Conservation (phyloP, 2,329 filamentous ascomycete species). For the Colletotrichum neosansevieriae region DNA sequence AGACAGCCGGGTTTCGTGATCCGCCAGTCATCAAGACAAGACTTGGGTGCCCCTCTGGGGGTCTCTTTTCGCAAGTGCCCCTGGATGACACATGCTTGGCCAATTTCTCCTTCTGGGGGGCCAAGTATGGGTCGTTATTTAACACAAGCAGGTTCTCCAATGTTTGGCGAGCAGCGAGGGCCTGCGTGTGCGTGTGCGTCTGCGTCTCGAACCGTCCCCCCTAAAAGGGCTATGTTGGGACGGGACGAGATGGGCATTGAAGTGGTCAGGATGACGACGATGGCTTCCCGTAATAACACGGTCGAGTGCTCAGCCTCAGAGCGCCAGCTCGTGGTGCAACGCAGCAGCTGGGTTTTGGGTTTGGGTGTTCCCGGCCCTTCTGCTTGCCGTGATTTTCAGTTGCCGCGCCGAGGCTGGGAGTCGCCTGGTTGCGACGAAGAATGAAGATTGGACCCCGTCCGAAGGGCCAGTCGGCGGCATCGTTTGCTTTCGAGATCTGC, state of each 20-base stretch:
- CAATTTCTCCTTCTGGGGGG: constrained; percentile 37
- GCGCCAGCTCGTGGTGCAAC: not conserved
- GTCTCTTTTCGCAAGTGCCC: constrained; percentile 21
- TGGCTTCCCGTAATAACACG: constrained; percentile 28
- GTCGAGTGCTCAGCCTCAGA: constrained; percentile 35
- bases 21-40: constrained; percentile 38
- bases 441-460: constrained; percentile 20
- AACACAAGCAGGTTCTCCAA: constrained; percentile 22
- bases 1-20: constrained; percentile 27
- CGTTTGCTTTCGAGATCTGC: constrained; percentile 16
- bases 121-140: constrained; percentile 39
- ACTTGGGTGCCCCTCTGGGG: constrained; percentile 28
- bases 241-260: constrained; percentile 18
- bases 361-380: constrained; percentile 20
- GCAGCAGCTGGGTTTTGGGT: constrained; percentile 12
- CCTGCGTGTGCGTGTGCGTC: constrained; percentile 20
- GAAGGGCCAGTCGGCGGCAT: constrained; percentile 15
- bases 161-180: constrained; percentile 35
- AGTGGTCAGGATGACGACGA: constrained; percentile 32
- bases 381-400: constrained; percentile 4
- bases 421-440: constrained; percentile 26
- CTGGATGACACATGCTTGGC: constrained; percentile 35
- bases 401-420: constrained; percentile 26
- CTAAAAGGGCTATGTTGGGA: constrained; percentile 12
- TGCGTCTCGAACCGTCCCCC: constrained; percentile 28